These are phyloP conservation scores for Apocynum venetum DNA, from an alignment of 257 asterid species.

Conservation along the genomic window DNA sequence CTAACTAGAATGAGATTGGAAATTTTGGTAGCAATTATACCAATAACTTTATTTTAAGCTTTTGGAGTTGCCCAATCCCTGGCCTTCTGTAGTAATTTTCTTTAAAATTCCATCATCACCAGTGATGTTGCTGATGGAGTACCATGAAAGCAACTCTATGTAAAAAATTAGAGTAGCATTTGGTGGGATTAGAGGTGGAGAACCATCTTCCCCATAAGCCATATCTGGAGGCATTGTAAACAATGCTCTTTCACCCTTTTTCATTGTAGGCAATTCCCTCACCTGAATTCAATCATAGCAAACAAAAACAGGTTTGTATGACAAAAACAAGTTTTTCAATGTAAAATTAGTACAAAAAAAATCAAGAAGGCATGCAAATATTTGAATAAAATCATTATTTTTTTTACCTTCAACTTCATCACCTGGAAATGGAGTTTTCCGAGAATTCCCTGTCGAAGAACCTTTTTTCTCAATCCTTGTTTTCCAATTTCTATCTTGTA, in stretches of 20 bases:
- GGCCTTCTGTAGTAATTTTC: constrained; percentile 50
- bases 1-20: neutral
- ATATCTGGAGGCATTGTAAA: constrained; percentile 53
- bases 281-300: constrained; percentile 23
- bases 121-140: constrained; percentile 43
- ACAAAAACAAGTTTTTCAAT: neutral
- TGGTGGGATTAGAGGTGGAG: constrained; percentile 57
- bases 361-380: neutral
- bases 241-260: constrained; percentile 53
- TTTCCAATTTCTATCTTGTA: constrained; percentile 24
- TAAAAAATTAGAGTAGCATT: constrained; percentile 52
- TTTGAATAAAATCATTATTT: neutral
- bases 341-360: too few relatives aligned
- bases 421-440: constrained; percentile 62
- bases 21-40: constrained; percentile 16
- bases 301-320: neutral
- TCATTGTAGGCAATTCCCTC: constrained; percentile 63
- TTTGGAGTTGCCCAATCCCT: constrained; percentile 76
- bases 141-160: constrained; percentile 51
- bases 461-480: constrained; percentile 37
- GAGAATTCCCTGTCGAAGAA: constrained; percentile 42
- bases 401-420: constrained; percentile 55
- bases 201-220: constrained; percentile 55
- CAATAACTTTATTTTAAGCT: constrained; percentile 51
- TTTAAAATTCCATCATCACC: constrained; percentile 64